phyloP scores from a whole-genome alignment of 305 asterid genomes.

The Fraxinus ornus region DNA sequence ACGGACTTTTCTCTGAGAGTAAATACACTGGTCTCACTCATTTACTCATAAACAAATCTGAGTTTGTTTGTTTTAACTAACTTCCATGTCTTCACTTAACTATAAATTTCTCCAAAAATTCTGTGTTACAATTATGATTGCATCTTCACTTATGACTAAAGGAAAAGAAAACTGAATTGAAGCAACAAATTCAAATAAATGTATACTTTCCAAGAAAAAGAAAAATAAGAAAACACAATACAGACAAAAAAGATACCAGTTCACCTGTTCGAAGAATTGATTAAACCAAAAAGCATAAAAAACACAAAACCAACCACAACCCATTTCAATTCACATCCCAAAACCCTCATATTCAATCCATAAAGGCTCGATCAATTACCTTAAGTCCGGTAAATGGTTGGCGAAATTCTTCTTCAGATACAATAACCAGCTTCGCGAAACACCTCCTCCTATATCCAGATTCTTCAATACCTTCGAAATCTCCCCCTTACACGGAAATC shows the following conservation, averaged over 20 bases:
- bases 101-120: background rate
- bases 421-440: too few relatives aligned
- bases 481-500: too few relatives aligned
- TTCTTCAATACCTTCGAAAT: too few relatives aligned
- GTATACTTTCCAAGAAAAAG: background rate
- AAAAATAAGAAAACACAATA: background rate
- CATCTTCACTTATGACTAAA: background rate
- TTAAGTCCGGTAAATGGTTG: too few relatives aligned
- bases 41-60: background rate
- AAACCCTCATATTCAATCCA: background rate
- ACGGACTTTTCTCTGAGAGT: background rate
- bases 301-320: background rate
- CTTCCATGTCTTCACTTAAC: background rate
- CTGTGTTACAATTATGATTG: background rate
- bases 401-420: too few relatives aligned
- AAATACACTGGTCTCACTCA: background rate
- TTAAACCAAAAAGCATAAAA: background rate
- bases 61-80: background rate
- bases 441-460: too few relatives aligned
- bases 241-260: background rate
- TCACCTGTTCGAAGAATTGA: slow-evolving; percentile 42
- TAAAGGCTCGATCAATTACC: too few relatives aligned
- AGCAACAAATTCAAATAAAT: background rate
- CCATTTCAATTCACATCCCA: background rate
- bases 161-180: background rate